phyloP scores from a whole-genome alignment of 1,284 basidiomycete genomes.

The Tetrapyrgos nigripes region DNA sequence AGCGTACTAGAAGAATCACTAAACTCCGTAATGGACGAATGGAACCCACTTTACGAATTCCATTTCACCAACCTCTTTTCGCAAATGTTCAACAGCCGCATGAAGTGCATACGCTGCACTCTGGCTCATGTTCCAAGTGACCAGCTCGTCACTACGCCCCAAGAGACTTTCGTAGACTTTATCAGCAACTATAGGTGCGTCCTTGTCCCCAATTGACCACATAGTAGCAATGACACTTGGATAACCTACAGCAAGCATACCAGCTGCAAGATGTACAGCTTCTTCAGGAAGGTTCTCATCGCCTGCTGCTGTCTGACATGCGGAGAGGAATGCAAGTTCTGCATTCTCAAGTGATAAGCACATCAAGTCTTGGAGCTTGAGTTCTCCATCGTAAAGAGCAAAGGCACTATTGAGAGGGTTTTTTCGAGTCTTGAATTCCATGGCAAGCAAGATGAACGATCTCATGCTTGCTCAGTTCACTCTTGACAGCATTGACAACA shows the following conservation, averaged over 20 bases:
- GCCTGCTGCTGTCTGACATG: slow-evolving; percentile 26
- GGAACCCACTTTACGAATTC: no score
- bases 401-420: slow-evolving; percentile 18
- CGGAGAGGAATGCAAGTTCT: slow-evolving; percentile 22
- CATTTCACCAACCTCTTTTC: no score
- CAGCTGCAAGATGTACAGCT: slow-evolving; percentile 23
- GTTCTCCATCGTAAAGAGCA: slow-evolving; percentile 18
- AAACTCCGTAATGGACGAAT: no score
- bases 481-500: slow-evolving; percentile 6
- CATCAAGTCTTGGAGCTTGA: slow-evolving; percentile 21
- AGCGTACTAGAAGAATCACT: no score
- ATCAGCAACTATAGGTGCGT: no score
- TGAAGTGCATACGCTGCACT: no score
- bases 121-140: no score
- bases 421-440: slow-evolving; percentile 15
- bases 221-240: slow-evolving; percentile 23
- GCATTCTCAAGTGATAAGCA: slow-evolving; percentile 9
- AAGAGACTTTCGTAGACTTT: no score
- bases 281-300: slow-evolving; percentile 22
- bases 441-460: slow-evolving; percentile 26
- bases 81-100: no score
- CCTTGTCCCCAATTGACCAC: no score
- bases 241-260: slow-evolving; percentile 22
- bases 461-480: slow-evolving; percentile 7
- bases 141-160: no score